Percentiles rank a stretch among this genome's conserved stretches.
These are phyloP conservation scores for Myxozyma mucilagina DNA, from an alignment of 805 yeast genomes.

Conservation along the genomic window DNA sequence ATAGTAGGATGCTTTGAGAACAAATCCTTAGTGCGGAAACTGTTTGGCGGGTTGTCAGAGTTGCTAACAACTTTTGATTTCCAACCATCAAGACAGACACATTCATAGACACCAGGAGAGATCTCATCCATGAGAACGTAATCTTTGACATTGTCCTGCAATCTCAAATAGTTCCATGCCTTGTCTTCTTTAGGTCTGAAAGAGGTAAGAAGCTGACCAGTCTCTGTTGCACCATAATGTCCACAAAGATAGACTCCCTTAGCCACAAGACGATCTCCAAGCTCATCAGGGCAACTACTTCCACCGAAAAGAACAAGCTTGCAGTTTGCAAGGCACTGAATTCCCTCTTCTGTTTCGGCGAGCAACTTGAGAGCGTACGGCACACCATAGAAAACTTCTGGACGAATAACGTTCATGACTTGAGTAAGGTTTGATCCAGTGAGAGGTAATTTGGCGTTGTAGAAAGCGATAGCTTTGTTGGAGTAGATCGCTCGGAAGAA, in stretches of 20 bases:
- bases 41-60: slow-evolving; percentile 16
- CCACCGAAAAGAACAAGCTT: slow-evolving; percentile 21
- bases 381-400: slow-evolving; percentile 20
- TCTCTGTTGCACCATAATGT: slow-evolving; percentile 23
- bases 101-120: slow-evolving; percentile 10
- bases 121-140: slow-evolving; percentile 16
- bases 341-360: slow-evolving; percentile 9
- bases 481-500: slow-evolving; percentile 18
- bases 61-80: slow-evolving; percentile 15
- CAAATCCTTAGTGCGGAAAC: slow-evolving; percentile 22
- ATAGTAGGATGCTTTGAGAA: slow-evolving; percentile 18
- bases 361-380: slow-evolving; percentile 24
- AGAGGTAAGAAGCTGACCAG: slow-evolving; percentile 21
- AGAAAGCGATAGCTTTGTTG: slow-evolving; percentile 9
- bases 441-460: slow-evolving; percentile 10
- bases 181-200: slow-evolving; percentile 8
- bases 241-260: slow-evolving; percentile 11
- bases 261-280: slow-evolving; percentile 18
- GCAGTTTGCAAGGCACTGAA: slow-evolving; percentile 6
- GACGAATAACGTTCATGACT: slow-evolving; percentile 3
- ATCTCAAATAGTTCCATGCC: slow-evolving; percentile 16
- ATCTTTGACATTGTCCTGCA: not conserved
- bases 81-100: slow-evolving; percentile 24
- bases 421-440: slow-evolving; percentile 9
- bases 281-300: slow-evolving; percentile 14